phyloP scores from a whole-genome alignment of 2,329 filamentous ascomycete genomes.

The Xylaria digitata region DNA sequence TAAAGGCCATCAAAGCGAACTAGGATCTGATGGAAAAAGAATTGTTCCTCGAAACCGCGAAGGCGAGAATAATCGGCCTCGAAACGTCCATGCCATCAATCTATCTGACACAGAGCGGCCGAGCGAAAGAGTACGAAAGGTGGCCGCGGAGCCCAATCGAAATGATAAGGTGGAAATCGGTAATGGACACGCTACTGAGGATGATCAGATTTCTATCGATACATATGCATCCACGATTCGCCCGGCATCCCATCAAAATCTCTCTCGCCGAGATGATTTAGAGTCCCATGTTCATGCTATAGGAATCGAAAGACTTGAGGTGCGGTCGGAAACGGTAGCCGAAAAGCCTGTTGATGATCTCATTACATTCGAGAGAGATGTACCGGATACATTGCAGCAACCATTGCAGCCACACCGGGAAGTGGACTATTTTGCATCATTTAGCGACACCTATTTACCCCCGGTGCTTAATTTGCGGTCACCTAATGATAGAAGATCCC shows the following conservation, averaged over 20 bases:
- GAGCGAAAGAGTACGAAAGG: conserved; percentile 19
- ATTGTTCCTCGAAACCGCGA: conserved; percentile 22
- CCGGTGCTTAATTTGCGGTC: conserved; percentile 46
- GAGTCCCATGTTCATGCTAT: conserved; percentile 8
- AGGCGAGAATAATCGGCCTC: conserved; percentile 33
- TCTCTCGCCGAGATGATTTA: neutral
- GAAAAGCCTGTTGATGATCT: conserved; percentile 35
- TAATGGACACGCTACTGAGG: conserved; percentile 35
- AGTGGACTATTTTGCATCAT: conserved; percentile 49
- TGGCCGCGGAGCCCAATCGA: conserved; percentile 11
- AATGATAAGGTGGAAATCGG: conserved; percentile 21
- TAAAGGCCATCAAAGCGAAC: conserved; percentile 16
- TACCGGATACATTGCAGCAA: conserved; percentile 29
- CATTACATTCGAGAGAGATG: conserved; percentile 37
- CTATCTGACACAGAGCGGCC: neutral
- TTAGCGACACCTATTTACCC: conserved; percentile 48
- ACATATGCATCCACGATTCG: conserved; percentile 46
- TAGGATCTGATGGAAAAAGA: conserved; percentile 29
- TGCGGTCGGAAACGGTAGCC: conserved; percentile 6
- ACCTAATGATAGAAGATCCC: conserved; percentile 39
- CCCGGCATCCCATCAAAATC: conserved; percentile 35
- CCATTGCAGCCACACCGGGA: conserved; percentile 40
- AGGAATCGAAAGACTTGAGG: conserved; percentile 25
- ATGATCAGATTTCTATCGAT: conserved; percentile 42
- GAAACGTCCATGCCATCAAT: conserved; percentile 7